phyloP scores from a whole-genome alignment of 306 rosid species.

The Cercis canadensis region DNA sequence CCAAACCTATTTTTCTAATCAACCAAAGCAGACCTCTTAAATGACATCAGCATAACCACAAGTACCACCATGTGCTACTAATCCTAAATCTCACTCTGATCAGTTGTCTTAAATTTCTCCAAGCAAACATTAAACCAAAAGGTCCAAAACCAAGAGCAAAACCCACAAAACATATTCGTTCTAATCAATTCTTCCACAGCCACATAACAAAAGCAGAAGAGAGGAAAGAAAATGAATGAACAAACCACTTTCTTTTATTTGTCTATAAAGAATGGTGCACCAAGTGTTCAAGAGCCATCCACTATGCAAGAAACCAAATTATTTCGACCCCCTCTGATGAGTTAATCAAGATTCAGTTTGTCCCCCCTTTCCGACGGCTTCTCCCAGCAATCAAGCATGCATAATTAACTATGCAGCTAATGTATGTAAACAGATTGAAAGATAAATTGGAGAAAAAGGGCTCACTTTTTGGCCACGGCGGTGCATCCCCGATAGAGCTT shows the following conservation, averaged over 20 bases:
- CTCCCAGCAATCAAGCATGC: not conserved
- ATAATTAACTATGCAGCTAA: not conserved
- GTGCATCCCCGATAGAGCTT: conserved; percentile 46
- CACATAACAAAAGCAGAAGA: too few relatives aligned
- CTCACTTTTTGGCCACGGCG: conserved; percentile 46
- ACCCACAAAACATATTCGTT: not conserved
- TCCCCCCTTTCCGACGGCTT: not conserved
- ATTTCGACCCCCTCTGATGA: not conserved
- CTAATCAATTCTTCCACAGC: too few relatives aligned
- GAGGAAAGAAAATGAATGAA: not conserved
- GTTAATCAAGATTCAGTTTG: not conserved
- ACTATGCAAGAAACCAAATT: conserved; percentile 12
- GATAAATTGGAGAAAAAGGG: not conserved
- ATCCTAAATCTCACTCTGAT: not conserved
- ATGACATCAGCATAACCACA: not conserved
- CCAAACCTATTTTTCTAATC: not conserved
- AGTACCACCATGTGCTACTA: not conserved
- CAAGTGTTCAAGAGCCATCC: not conserved
- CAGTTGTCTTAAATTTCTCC: not conserved
- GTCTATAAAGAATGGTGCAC: not conserved
- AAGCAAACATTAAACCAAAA: not conserved
- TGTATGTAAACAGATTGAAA: not conserved
- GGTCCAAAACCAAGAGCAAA: too few relatives aligned
- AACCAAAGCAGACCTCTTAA: not conserved
- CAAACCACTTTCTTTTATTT: not conserved